A percentile compares a stretch with the other conserved stretches of the same genome.
phyloP scores from a whole-genome alignment of 495 filamentous ascomycete genomes.

The Gamarada debralockiae region DNA sequence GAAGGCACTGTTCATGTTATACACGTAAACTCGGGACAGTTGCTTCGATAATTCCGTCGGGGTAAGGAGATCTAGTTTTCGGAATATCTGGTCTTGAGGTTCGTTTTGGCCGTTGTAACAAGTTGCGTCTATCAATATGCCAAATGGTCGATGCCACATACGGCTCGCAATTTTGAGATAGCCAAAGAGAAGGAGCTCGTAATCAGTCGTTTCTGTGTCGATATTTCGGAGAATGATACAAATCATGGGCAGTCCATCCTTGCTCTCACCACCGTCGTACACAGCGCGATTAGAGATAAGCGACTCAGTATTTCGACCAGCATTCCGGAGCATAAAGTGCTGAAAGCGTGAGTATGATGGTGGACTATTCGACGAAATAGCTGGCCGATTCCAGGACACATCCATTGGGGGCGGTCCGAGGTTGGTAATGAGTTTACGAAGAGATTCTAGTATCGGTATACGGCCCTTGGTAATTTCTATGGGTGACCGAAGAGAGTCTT shows the following conservation, averaged over 20 bases:
- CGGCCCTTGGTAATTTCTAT: constrained; percentile 39
- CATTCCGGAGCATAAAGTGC: constrained; percentile 65
- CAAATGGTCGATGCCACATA: constrained; percentile 63
- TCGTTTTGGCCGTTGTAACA: constrained; percentile 60
- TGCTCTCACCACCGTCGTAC: constrained; percentile 65
- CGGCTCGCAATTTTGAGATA: constrained; percentile 62
- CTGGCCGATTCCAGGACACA: constrained; percentile 59
- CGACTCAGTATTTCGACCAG: constrained; percentile 56
- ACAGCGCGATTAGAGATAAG: constrained; percentile 56
- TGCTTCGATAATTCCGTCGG: constrained; percentile 54
- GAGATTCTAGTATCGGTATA: constrained; percentile 45
- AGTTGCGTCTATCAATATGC: constrained; percentile 60
- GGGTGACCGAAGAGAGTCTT: constrained; percentile 46
- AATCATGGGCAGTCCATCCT: constrained; percentile 62
- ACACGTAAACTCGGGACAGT: constrained; percentile 54
- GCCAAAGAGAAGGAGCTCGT: constrained; percentile 58
- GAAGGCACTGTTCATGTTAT: constrained; percentile 66
- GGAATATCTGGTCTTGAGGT: constrained; percentile 54
- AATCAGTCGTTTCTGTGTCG: constrained; percentile 54
- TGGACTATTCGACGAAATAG: constrained; percentile 52
- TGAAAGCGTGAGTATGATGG: constrained; percentile 62
- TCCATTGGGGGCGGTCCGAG: constrained; percentile 60
- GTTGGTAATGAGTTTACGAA: constrained; percentile 55
- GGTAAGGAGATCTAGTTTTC: constrained; percentile 52
- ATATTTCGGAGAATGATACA: constrained; percentile 63